Conservation (phyloP, 2,329 filamentous ascomycete species). For the Fusarium sp. region DNA sequence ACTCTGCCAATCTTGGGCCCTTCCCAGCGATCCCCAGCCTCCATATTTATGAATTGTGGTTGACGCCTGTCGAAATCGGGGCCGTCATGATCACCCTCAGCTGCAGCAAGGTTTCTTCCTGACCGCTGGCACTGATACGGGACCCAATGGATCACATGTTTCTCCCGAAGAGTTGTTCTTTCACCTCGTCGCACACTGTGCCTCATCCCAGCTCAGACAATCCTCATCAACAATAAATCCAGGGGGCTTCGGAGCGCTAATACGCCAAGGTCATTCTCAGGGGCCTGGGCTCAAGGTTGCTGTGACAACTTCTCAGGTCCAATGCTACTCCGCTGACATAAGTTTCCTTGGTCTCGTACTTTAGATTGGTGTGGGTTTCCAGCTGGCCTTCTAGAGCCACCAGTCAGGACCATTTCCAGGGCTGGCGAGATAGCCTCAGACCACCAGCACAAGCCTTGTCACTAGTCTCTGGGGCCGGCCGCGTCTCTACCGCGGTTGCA, state of each 20-base stretch:
- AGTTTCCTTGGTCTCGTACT: neutral
- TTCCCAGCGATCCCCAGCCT: constrained; percentile 20
- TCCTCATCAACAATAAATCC: constrained; percentile 20
- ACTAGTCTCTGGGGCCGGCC: neutral
- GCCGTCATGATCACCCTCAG: constrained; percentile 19
- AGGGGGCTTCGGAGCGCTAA: constrained; percentile 14
- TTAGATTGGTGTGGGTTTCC: constrained; percentile 29
- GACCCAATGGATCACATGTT: constrained; percentile 27
- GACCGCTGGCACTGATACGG: constrained; percentile 11
- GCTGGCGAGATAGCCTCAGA: constrained; percentile 10
- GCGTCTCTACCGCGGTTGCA: neutral
- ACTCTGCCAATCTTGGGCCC: constrained; percentile 23
- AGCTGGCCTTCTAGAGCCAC: constrained; percentile 9
- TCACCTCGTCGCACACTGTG: constrained; percentile 4
- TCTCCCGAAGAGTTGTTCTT: constrained; percentile 12
- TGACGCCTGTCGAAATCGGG: constrained; percentile 6
- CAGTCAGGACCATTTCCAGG: constrained; percentile 25
- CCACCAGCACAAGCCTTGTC: constrained; percentile 25
- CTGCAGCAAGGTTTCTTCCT: constrained; percentile 25
- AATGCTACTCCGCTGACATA: constrained; percentile 26
- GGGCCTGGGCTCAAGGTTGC: constrained; percentile 37
- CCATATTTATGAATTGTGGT: constrained; percentile 22
- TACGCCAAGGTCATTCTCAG: constrained; percentile 31
- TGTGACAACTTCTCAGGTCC: constrained; percentile 38
- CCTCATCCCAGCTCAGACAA: constrained; percentile 14